Base-by-base conservation (phyloP, 148 eudicot genomes). In the Amaranthus palmeri region DNA sequence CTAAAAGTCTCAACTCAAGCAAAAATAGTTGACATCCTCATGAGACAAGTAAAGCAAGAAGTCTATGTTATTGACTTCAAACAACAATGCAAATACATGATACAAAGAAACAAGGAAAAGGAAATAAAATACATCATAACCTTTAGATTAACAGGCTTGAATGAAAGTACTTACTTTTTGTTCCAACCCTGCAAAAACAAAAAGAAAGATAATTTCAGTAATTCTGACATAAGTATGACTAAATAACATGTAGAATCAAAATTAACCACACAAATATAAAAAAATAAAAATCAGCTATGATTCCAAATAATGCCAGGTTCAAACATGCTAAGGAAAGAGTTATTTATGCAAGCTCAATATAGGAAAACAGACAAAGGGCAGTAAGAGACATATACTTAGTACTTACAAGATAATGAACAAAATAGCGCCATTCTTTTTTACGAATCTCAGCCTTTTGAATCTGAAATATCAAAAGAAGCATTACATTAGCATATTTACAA, bases 371-470 rank as follows among this genome's bases (percentile, higher is more conserved):
- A 25, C 36, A 48, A 63, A 79, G 43, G 14, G 71, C 60, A 65
- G 4, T 13, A 41, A n/a, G 12, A 63, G 40, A 1, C 36, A 25
- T 25, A 25, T 25, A 25, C 36, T 60, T 61, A 46, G 43, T 56
- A 85, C 97, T 95, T 89, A 95, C 99, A 69, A 91, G 97, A 81
- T 95, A 95, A 76, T 95, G 99, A 68, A 95, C 93, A 73, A 89
- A 91, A 81, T 91, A 95, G 77, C 86, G 86, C 97, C 97, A 91
- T 73, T 95, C 93, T 49, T 85, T 83, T 85, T 90, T 88, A 55
- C 96, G 90, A 44, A 88, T 49, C 81, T 91, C 99, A 48, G 89
- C 82, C 75, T 85, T 91, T 88, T 91, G 96, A 72, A 95, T 86
- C 99, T 95, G 84, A 71, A 48, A 79, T 70, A 77, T 50, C 40